Evolutionary conservation across 495 filamentous ascomycete species (phyloP).

Genomic region (Penicillium maclennaniae): DNA sequence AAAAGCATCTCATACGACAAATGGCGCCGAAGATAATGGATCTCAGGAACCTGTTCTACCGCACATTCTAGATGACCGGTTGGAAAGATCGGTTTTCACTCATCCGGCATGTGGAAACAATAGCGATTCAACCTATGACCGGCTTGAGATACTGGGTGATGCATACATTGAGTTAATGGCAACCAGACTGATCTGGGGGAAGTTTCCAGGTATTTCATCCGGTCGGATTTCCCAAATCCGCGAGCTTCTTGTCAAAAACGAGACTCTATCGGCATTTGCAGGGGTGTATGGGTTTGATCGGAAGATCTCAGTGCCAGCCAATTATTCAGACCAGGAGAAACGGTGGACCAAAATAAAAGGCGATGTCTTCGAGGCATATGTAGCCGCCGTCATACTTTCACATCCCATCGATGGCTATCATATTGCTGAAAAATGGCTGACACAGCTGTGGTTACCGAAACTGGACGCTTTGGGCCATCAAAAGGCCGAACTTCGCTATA

Average conservation of each 20-base stretch:
- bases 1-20: background rate
- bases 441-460: constrained; percentile 59
- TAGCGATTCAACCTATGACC: constrained; percentile 52
- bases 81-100: constrained; percentile 63
- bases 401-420: constrained; percentile 56
- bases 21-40: background rate
- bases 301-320: constrained; percentile 49
- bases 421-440: constrained; percentile 63
- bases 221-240: constrained; percentile 63
- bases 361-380: constrained; percentile 86
- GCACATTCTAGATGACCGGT: constrained; percentile 48
- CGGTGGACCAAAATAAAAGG: constrained; percentile 66
- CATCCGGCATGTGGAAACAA: constrained; percentile 50
- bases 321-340: constrained; percentile 37
- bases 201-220: constrained; percentile 54
- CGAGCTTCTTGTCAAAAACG: constrained; percentile 71
- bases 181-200: constrained; percentile 58
- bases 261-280: constrained; percentile 64
- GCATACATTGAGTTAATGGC: constrained; percentile 68
- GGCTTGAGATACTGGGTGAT: constrained; percentile 73
- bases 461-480: constrained; percentile 36
- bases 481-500: constrained; percentile 37
- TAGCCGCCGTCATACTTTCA: constrained; percentile 70
- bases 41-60: constrained; percentile 50
- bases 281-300: constrained; percentile 63